phyloP scores from a whole-genome alignment of 2,329 filamentous ascomycete species.

The Amphichorda felina region DNA sequence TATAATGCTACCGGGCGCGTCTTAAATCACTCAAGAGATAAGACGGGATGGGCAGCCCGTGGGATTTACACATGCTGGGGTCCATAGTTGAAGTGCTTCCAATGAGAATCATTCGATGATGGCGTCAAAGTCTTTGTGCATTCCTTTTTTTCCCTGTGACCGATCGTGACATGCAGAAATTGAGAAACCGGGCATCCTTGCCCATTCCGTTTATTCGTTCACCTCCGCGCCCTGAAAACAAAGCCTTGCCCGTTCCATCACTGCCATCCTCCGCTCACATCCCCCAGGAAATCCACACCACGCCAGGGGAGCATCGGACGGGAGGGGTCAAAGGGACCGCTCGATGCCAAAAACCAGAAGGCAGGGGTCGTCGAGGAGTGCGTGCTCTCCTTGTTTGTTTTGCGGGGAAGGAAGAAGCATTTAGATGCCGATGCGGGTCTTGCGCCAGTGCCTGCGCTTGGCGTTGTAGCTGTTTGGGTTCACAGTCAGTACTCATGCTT shows the following conservation, averaged over 20 bases:
- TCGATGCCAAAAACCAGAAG: neutral
- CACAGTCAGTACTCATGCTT: constrained; percentile 7
- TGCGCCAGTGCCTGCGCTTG: constrained; percentile 99
- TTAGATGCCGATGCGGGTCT: constrained; percentile 99
- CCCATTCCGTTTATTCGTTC: constrained; percentile 14
- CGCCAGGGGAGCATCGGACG: neutral
- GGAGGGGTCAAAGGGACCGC: neutral
- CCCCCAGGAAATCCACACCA: neutral
- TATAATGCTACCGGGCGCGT: too few species aligned
- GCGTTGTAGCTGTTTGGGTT: constrained; percentile 85
- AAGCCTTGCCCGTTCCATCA: neutral
- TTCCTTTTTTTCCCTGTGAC: constrained; percentile 32
- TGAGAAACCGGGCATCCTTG: constrained; percentile 21
- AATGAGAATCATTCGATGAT: too few species aligned
- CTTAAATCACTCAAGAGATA: too few species aligned
- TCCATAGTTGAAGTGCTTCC: too few species aligned
- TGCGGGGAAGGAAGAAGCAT: constrained; percentile 26
- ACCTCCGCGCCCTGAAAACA: constrained; percentile 10
- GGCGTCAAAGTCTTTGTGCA: constrained; percentile 19
- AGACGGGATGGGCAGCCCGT: too few species aligned
- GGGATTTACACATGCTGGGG: too few species aligned
- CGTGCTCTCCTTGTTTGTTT: too few species aligned
- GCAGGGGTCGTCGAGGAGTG: neutral
- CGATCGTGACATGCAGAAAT: constrained; percentile 33
- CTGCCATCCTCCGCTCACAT: constrained; percentile 1